Evolutionary conservation across 2,329 filamentous ascomycete genomes (phyloP).

Genomic region (Pyrenochaeta sp.): DNA sequence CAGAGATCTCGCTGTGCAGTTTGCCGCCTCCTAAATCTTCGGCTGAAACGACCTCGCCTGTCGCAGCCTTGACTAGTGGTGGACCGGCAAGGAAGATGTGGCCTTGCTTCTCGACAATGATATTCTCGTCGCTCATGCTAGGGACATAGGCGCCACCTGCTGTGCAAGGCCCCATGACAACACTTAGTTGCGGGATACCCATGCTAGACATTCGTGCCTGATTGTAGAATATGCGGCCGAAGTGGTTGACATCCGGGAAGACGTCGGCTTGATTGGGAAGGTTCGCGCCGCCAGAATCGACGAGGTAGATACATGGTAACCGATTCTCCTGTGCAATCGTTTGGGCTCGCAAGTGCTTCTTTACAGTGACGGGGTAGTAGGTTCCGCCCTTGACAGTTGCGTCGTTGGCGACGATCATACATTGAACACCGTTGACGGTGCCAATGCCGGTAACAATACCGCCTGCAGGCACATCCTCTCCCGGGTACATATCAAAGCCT

Average conservation of each 20-base stretch:
- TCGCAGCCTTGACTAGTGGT: conserved; percentile 93
- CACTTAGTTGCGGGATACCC: conserved; percentile 90
- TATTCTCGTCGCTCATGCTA: conserved; percentile 96
- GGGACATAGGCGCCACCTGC: conserved; percentile 96
- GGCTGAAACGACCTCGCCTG: conserved; percentile 87
- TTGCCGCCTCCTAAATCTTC: conserved; percentile 91
- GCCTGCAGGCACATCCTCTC: conserved; percentile 85
- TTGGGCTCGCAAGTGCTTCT: conserved; percentile 95
- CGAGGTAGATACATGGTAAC: conserved; percentile 87
- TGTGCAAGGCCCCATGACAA: conserved; percentile 97
- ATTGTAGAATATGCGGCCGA: conserved; percentile 98
- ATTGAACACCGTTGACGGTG: conserved; percentile 87
- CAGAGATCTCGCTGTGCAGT: conserved; percentile 88
- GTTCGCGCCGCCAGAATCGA: conserved; percentile 95
- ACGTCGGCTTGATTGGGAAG: conserved; percentile 94
- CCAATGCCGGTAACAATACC: conserved; percentile 94
- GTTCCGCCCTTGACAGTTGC: conserved; percentile 97
- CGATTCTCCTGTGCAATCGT: conserved; percentile 88
- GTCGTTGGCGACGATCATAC: conserved; percentile 94
- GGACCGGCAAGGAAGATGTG: conserved; percentile 97
- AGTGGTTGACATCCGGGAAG: conserved; percentile 94
- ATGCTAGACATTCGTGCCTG: conserved; percentile 90
- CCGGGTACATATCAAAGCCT: conserved; percentile 83
- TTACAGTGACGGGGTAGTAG: conserved; percentile 96
- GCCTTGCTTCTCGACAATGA: conserved; percentile 95